phyloP scores from a whole-genome alignment of 495 filamentous ascomycete genomes.

The Cercophora scortea region DNA sequence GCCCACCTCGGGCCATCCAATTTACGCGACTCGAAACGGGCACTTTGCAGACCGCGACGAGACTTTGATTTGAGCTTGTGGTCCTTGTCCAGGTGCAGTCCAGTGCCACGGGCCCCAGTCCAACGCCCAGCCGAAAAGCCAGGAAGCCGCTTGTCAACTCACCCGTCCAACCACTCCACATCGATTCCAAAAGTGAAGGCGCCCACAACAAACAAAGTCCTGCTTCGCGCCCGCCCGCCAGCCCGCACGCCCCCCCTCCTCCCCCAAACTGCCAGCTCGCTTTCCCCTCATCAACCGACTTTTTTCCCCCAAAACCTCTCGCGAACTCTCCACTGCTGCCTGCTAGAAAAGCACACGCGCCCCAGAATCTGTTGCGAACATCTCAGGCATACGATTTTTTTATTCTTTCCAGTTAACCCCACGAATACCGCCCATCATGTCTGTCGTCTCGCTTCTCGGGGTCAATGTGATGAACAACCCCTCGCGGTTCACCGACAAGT shows the following conservation, averaged over 20 bases:
- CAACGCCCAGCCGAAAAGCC: neutral
- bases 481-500: constrained; percentile 77
- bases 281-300: neutral
- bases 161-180: constrained; percentile 6
- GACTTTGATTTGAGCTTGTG: too few relatives aligned
- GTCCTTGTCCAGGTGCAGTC: neutral
- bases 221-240: constrained; percentile 1
- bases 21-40: constrained; percentile 14
- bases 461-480: constrained; percentile 96
- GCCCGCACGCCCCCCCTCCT: too few relatives aligned
- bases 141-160: neutral
- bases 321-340: neutral
- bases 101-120: neutral
- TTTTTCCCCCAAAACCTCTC: neutral
- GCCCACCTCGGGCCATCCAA: constrained; percentile 8
- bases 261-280: neutral
- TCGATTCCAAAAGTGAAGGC: constrained; percentile 4
- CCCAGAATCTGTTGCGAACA: too few relatives aligned
- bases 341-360: too few relatives aligned
- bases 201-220: constrained; percentile 11
- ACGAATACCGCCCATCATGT: constrained; percentile 57
- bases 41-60: constrained; percentile 6
- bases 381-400: neutral
- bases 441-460: constrained; percentile 89
- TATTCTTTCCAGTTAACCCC: neutral